Evolutionary conservation across 1,284 basidiomycete genomes (phyloP), one percentile per base, ranked within the genome.

Genomic region (Volvariella volvacea): DNA sequence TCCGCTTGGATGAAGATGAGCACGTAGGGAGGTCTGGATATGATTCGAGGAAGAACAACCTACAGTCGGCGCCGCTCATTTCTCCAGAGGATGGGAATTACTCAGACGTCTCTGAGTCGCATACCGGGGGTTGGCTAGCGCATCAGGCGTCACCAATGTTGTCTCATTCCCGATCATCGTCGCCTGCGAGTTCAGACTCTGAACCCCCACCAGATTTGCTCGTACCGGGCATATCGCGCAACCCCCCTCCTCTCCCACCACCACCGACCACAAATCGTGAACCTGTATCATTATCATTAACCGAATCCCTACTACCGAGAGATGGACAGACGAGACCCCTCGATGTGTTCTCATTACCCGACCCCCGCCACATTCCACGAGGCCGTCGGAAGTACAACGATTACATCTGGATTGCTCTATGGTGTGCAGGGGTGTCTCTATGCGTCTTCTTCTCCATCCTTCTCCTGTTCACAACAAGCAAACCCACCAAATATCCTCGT

Each of bases 301-400:
- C 83, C 3, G 77, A 86, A 54, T 87, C 85, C 1, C 65, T 89
- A 1, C 68, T 89, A 4, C 87, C 84, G 19, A 67, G 83, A 70
- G 83, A 85, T 48, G 83, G 81, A 22, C 66, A 67, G 41, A 62
- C 72, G 33, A 71, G 80, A 42, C 78, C 82, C 4, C 55, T 79
- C 17, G 80, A 83, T 57, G 73, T 80, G 30, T 88, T 88, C 62
- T 76, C 77, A 15, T 68, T 88, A 12, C 86, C 85, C 3, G 83
- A 88, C 54, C 84, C 83, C 20, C 74, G 80, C 39, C 74, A 83
- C 51, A 67, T 73, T 30, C 70, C 78, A 16, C 70, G 76, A 45
- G 66, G 70, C 36, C 75, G 82, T 44, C 71, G 78, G 60, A 84
- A 80, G 61, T 80, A 79, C 65, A 77, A 88, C 49, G 85, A 88